Evolutionary conservation across 768 basidiomycete genomes (phyloP), one percentile per base, ranked within the genome.

Genomic region (Auricularia sp.): DNA sequence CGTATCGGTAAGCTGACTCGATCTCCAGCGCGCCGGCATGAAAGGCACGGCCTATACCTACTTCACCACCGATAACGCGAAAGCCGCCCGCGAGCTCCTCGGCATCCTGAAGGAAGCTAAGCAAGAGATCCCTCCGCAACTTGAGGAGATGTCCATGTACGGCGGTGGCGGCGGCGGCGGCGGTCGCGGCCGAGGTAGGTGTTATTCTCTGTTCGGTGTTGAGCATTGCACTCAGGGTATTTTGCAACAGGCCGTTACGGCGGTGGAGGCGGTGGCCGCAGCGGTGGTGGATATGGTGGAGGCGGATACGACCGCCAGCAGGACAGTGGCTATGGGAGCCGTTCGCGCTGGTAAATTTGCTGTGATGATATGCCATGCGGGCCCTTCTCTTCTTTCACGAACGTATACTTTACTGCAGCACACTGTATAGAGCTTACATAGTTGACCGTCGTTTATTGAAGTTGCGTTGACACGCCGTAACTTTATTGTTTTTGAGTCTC

Each of bases 21-120:
- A 5, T 54, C 58, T 47, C 64, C 54, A 94, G 91, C 92, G 92
- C 75, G 94, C 93, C 54, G 93, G 93, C 47, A 83, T 87, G 84
- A 95, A 86, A 75, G 95, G 95, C 69, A 88, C 86, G 45, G 92
- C 93, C 1, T 95, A 92, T 77, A 96, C 95, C 6, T 98, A 94
- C 81, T 94, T 98, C 79, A 97, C 94, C 58, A 91, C 95, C 61
- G 94, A 98, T 71, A 96, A 97, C 75, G 86, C 92, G 61, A 97
- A 96, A 78, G 86, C 88, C 67, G 95, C 96, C 29, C 90, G 94
- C 47, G 97, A 99, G 72, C 84, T 99, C 10, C 79, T 98, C 65
- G 80, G 76, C 65, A 97, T 98, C 68, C 77, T 98, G 67, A 79
- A 83, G 64, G 94, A 97, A 75, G 92, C 93, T 24, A 94, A 94